These are phyloP conservation scores for Plenodomus biglobosus DNA, from an alignment of 2,329 filamentous ascomycete genomes.

Conservation along the genomic window DNA sequence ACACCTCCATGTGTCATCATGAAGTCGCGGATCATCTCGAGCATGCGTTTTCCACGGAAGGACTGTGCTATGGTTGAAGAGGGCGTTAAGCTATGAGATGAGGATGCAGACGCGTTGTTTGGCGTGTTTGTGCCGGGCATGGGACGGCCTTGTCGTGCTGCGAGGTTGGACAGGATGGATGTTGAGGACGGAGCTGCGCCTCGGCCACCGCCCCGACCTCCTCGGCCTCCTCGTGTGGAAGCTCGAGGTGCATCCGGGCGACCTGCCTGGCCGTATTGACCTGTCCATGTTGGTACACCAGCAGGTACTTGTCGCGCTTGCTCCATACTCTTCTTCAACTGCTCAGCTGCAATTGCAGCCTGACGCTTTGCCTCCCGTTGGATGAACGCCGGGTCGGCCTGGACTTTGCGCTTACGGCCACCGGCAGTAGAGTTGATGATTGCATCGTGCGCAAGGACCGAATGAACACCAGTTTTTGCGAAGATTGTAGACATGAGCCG, in stretches of 20 bases:
- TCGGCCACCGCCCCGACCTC: conserved; percentile 32
- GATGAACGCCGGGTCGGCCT: conserved; percentile 76
- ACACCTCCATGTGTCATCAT: conserved; percentile 75
- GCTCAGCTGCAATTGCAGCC: conserved; percentile 74
- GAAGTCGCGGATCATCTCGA: conserved; percentile 69
- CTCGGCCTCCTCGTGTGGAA: conserved; percentile 48
- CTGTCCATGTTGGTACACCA: conserved; percentile 92
- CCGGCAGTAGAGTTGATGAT: conserved; percentile 60
- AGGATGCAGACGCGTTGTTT: conserved; percentile 10
- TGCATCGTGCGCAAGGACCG: conserved; percentile 89
- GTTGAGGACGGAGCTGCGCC: conserved; percentile 47
- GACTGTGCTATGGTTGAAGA: conserved; percentile 26
- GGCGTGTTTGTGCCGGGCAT: conserved; percentile 7
- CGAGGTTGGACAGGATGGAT: conserved; percentile 49
- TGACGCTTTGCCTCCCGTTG: conserved; percentile 79
- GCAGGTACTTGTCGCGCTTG: conserved; percentile 72
- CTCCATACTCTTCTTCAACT: conserved; percentile 72
- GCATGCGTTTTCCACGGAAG: conserved; percentile 47
- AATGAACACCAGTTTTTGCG: conserved; percentile 79
- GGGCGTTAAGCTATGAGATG: conserved; percentile 34
- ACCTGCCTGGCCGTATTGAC: conserved; percentile 75
- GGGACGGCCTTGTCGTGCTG: conserved; percentile 44
- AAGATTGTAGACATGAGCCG: conserved; percentile 90
- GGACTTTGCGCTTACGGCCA: conserved; percentile 63
- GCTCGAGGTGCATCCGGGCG: conserved; percentile 51